Evolutionary conservation across 108 stramenopile genomes (phyloP), one percentile per base, ranked within the genome.

Genomic region (Nitzschia sp.): DNA sequence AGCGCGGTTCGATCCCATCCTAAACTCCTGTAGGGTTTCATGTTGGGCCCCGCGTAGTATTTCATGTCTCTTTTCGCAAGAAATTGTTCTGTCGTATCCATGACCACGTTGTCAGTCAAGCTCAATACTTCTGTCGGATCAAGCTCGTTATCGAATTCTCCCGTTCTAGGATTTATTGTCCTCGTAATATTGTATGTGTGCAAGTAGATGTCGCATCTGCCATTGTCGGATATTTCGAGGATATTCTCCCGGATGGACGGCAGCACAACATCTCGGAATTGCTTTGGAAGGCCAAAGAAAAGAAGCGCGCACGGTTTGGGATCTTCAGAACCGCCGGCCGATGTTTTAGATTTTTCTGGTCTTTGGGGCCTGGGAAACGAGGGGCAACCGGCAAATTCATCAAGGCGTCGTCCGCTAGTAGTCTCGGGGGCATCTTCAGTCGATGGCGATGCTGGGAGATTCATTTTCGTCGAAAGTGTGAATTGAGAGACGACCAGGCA

Each of bases 171-270:
- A 19, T 46, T 63, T 27, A 33, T 62, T 18, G 62, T 31, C 8
- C 8, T 28, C 15, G 62, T 63, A 28, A 66, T 68, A 48, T 75
- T 38, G 48, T 80, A 57, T 11, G 26, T 47, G 28, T 75, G 74
- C 3, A 80, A 19, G 54, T 64, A 80, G 32, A 71, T 64, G 59
- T 80, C 79, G 38, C 79, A 75, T 23, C 57, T 27, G 5, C 34
- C 48, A 48, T 80, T 80, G 29, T 59, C 71, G 53, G 77, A 78
- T 46, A 63, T 51, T 30, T 54, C 30, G 29, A 80, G 63, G 17
- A 80, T 53, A 29, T 75, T 64, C 38, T 66, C 56, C 51, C 28
- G 57, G 27, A 80, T 59, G 15, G 79, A 70, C 3, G 79, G 79
- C 33, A 80, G 70, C 29, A 75, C 74, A 19, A 75, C 29, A 3